Conservation (phyloP, 257 asterid genomes). For the Thymus mandschuricus region DNA sequence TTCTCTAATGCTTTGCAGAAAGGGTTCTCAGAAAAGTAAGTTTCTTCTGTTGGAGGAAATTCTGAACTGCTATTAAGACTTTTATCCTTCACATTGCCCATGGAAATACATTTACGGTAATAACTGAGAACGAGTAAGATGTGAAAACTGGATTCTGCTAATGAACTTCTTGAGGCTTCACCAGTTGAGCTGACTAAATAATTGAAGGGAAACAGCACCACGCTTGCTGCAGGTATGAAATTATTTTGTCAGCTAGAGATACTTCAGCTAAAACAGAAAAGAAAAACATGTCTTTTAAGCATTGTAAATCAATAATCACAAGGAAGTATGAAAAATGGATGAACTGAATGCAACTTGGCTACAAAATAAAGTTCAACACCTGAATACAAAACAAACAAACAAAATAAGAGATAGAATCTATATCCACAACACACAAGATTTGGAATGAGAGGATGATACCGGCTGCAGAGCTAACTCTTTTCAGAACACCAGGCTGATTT, state of each 20-base stretch:
- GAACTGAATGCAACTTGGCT: conserved; percentile 18
- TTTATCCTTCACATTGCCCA: conserved; percentile 64
- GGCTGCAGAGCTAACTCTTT: conserved; percentile 92
- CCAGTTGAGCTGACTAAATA: conserved; percentile 78
- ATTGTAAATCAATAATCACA: conserved; percentile 22
- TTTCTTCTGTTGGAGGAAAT: conserved; percentile 62
- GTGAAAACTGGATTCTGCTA: conserved; percentile 85
- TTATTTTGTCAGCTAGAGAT: conserved; percentile 33
- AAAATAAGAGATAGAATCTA: conserved; percentile 23
- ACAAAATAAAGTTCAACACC: conserved; percentile 22
- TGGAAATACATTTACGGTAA: conserved; percentile 63
- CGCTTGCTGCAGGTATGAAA: conserved; percentile 72
- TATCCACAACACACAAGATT: conserved; percentile 10
- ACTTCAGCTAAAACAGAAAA: conserved; percentile 24
- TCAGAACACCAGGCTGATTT: conserved; percentile 78
- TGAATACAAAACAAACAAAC: conserved; percentile 11
- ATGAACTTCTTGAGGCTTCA: conserved; percentile 72
- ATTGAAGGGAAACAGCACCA: conserved; percentile 76
- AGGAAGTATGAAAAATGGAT: not conserved
- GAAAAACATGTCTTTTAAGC: conserved; percentile 13
- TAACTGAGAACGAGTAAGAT: conserved; percentile 77
- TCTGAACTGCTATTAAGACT: conserved; percentile 49
- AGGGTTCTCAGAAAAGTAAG: conserved; percentile 77
- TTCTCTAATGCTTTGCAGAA: conserved; percentile 81
- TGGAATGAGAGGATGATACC: conserved; percentile 51